These are phyloP conservation scores for Verticillium albo-atrum DNA, from an alignment of 2,329 filamentous ascomycete species.

Conservation along the genomic window DNA sequence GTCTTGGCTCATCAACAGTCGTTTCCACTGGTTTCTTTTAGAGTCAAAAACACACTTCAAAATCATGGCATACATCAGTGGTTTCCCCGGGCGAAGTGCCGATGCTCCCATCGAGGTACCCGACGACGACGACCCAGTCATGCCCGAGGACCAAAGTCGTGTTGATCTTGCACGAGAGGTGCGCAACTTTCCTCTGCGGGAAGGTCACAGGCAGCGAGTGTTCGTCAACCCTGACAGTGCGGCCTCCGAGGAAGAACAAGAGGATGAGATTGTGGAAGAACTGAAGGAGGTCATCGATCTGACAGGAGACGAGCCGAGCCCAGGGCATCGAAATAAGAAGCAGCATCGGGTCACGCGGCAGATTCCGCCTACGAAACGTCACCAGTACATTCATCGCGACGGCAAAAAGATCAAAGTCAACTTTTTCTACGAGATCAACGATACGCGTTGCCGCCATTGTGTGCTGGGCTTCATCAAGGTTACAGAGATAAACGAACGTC, in stretches of 20 bases:
- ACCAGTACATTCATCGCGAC: not conserved
- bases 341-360: not conserved
- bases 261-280: constrained; percentile 12
- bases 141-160: not conserved
- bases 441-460: constrained; percentile 15
- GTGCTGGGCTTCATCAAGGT: constrained; percentile 35
- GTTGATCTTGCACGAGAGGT: not conserved
- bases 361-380: not conserved
- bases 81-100: not conserved
- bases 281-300: constrained; percentile 27
- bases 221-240: not conserved
- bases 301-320: constrained; percentile 17
- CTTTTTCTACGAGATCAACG: constrained; percentile 22
- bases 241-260: not conserved
- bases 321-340: not conserved
- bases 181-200: not conserved
- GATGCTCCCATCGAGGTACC: not conserved
- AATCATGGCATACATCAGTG: not conserved
- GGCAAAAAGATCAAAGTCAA: constrained; percentile 13
- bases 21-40: too few relatives aligned
- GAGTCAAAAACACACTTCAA: too few relatives aligned
- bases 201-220: not conserved
- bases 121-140: not conserved
- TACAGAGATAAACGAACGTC: constrained; percentile 31
- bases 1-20: too few relatives aligned